Base-by-base conservation (phyloP, 2,329 filamentous ascomycete species). In the Aspergillus nomiae region DNA sequence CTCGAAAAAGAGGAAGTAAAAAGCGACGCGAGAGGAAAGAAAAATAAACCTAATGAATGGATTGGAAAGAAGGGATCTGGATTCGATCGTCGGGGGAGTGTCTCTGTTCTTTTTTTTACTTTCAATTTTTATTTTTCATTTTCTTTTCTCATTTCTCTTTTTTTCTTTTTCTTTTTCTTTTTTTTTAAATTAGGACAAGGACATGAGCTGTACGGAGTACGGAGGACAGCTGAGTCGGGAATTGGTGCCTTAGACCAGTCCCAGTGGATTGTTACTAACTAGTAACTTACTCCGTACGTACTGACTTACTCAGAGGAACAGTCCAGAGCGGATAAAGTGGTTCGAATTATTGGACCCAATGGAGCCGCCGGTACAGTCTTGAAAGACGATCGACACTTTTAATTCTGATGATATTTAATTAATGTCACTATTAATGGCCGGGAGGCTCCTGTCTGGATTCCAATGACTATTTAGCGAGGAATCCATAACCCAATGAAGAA, bases 51-150 rank as follows among this genome's bases (percentile, higher is more conserved):
- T 51, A 30, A 21, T 50, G 24, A 50, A 50, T 30, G 56, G 57
- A 59, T 58, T 45, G 46, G 59, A 36, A 61, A 60, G 60, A 65
- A 64, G 54, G 62, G 62, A 65, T 66, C 65, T 67, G 65, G 63
- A 64, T 65, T 54, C 58, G 62, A 66, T 64, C 65, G 58, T 60
- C 60, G 26, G 26, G 16, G 24, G 21, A 32, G 32, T 61, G 28
- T 12, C 26, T 30, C 48, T 51, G 9, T 26, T 19, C 59, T 59
- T 61, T 65, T 60, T 56, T 26, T 46, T 57, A 28, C 36, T 19
- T 51, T 51, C 28, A 12, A 19, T 50, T 51, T 16, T 56, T 36
- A 32, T 12, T 51, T 53, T 21, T 43, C 21, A 10, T 46, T 41
- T 30, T 55, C 38, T 58, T 36, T 54, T 38, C 56, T 38, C 56